phyloP scores from a whole-genome alignment of 2,329 filamentous ascomycete genomes.

The Alternaria triticina region DNA sequence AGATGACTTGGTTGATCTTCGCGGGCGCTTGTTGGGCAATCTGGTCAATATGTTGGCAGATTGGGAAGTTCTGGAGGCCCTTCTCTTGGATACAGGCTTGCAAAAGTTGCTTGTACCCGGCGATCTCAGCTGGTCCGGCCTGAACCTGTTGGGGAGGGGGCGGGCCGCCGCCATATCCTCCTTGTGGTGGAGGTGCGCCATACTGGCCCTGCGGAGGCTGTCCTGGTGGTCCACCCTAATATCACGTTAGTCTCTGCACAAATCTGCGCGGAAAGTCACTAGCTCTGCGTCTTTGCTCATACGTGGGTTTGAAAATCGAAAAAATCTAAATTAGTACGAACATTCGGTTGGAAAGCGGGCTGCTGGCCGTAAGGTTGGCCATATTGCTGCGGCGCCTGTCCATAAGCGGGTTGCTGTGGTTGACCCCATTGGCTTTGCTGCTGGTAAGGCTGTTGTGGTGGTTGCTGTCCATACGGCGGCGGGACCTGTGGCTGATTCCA shows the following conservation, averaged over 20 bases:
- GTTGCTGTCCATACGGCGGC: conserved; percentile 40
- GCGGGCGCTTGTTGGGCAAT: conserved; percentile 57
- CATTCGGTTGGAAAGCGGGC: conserved; percentile 24
- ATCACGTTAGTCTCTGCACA: conserved; percentile 18
- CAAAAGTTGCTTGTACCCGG: conserved; percentile 63
- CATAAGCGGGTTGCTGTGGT: conserved; percentile 24
- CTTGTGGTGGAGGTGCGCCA: conserved; percentile 37
- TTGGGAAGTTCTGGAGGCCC: conserved; percentile 62
- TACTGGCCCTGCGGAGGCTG: conserved; percentile 46
- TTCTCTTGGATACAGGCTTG: conserved; percentile 66
- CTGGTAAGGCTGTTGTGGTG: conserved; percentile 28
- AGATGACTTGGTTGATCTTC: conserved; percentile 62
- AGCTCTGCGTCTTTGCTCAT: conserved; percentile 26
- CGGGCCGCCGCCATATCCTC: conserved; percentile 42
- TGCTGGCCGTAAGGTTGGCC: conserved; percentile 43
- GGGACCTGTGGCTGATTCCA: conserved; percentile 37
- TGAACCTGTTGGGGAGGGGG: conserved; percentile 47
- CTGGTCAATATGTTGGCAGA: conserved; percentile 58
- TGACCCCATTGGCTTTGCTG: conserved; percentile 34
- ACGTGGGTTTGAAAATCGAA: not conserved
- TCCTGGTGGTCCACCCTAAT: conserved; percentile 31
- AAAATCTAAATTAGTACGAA: conserved; percentile 20
- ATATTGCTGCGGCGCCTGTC: conserved; percentile 43
- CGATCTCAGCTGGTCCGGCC: conserved; percentile 58
- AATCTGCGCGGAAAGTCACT: not conserved